Conservation (phyloP, 2,329 filamentous ascomycete genomes). For the Trichoderma lentiforme region DNA sequence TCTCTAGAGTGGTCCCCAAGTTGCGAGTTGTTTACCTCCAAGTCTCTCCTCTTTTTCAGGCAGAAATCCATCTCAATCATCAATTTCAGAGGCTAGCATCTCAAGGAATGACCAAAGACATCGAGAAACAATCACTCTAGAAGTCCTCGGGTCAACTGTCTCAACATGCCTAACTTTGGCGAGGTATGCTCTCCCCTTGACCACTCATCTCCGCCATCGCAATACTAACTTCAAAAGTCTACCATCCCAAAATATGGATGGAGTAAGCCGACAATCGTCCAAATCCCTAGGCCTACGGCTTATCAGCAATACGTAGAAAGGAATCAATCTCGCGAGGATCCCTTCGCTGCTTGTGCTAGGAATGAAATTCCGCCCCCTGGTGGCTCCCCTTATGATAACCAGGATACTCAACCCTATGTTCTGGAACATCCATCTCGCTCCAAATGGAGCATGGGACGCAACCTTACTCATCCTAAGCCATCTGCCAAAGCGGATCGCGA, state of each 20-base stretch:
- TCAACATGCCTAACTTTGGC: constrained; percentile 6
- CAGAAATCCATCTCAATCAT: neutral
- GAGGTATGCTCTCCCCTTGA: neutral
- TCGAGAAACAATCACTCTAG: neutral
- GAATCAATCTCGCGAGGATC: neutral
- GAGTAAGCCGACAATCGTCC: neutral
- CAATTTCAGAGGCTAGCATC: neutral
- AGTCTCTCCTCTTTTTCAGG: neutral
- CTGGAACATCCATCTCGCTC: constrained; percentile 12
- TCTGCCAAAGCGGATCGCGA: constrained; percentile 20
- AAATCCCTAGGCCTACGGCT: neutral
- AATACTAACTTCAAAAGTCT: neutral
- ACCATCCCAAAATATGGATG: constrained; percentile 3
- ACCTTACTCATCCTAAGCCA: neutral
- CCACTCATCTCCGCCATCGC: neutral
- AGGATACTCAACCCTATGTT: neutral
- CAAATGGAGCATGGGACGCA: neutral
- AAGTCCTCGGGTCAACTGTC: neutral
- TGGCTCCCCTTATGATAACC: neutral
- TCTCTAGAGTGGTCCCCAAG: neutral
- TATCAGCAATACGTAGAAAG: neutral
- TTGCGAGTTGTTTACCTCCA: neutral
- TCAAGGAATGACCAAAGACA: neutral
- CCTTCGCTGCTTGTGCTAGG: neutral
- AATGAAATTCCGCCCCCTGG: constrained; percentile 12